A percentile compares a stretch with the other conserved stretches of the same genome.
Conservation (phyloP, 2,329 filamentous ascomycete genomes). For the Lecanicillium sp. region DNA sequence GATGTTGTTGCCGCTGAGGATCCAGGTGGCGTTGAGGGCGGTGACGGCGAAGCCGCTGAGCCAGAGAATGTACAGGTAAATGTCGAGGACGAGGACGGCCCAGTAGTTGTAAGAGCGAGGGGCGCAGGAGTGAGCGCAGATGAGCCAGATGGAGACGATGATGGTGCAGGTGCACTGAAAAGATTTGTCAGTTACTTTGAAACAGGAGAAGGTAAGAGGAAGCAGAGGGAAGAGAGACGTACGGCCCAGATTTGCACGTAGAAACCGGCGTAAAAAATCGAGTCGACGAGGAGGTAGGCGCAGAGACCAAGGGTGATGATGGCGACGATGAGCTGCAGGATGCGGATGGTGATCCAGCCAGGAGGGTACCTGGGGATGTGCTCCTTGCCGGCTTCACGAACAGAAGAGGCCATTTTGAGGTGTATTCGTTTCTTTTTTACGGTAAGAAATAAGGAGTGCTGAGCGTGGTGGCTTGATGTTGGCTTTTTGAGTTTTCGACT, state of each 20-base stretch:
- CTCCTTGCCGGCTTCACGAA: constrained; percentile 30
- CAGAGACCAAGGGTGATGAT: constrained; percentile 38
- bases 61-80: constrained; percentile 46
- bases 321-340: constrained; percentile 37
- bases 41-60: constrained; percentile 34
- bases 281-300: constrained; percentile 31
- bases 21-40: constrained; percentile 24
- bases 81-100: constrained; percentile 42
- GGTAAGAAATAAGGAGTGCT: too few species aligned
- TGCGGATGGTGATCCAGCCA: constrained; percentile 34
- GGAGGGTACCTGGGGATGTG: constrained; percentile 38
- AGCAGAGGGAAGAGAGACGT: constrained; percentile 14
- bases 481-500: too few species aligned
- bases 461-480: too few species aligned
- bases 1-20: constrained; percentile 11
- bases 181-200: constrained; percentile 4
- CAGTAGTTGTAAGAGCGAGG: constrained; percentile 45
- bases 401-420: constrained; percentile 6
- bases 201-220: background rate
- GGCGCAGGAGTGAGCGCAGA: constrained; percentile 32
- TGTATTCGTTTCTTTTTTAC: too few species aligned
- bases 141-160: constrained; percentile 36
- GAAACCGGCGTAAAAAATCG: constrained; percentile 26
- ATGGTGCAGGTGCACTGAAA: constrained; percentile 34
- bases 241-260: constrained; percentile 31